Conservation (phyloP, 768 basidiomycete species). For the Hydnomerulius pinastri region DNA sequence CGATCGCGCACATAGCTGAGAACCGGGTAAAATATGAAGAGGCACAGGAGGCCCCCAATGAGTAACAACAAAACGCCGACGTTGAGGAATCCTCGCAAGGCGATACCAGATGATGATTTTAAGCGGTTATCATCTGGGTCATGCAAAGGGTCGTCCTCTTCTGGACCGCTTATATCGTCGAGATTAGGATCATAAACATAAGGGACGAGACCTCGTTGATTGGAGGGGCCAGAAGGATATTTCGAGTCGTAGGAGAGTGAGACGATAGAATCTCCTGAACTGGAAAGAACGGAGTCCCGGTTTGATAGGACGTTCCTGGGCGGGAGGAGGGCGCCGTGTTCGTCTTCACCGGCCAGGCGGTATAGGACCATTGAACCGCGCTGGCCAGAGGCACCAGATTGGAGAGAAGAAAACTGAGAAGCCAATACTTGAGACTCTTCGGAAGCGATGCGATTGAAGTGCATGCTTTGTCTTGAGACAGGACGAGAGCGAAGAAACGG, state of each 20-base stretch:
- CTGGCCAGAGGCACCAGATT: slow-evolving; percentile 24
- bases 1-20: slow-evolving; percentile 37
- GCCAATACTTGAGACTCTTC: slow-evolving; percentile 47
- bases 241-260: slow-evolving; percentile 60
- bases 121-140: slow-evolving; percentile 45
- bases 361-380: slow-evolving; percentile 70
- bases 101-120: slow-evolving; percentile 27
- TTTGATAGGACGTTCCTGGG: slow-evolving; percentile 28
- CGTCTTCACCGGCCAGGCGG: slow-evolving; percentile 46
- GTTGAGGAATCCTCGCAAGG: slow-evolving; percentile 63
- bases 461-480: slow-evolving; percentile 40
- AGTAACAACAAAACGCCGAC: slow-evolving; percentile 67
- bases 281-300: slow-evolving; percentile 49
- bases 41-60: slow-evolving; percentile 57
- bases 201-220: slow-evolving; percentile 49
- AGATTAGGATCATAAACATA: slow-evolving; percentile 70
- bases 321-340: slow-evolving; percentile 34
- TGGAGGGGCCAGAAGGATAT: slow-evolving; percentile 51
- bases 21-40: slow-evolving; percentile 87
- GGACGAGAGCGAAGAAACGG: slow-evolving; percentile 36
- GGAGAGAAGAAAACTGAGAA: slow-evolving; percentile 18
- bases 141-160: slow-evolving; percentile 80
- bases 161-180: slow-evolving; percentile 55
- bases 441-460: slow-evolving; percentile 45
- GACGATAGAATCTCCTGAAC: slow-evolving; percentile 52